phyloP scores from a whole-genome alignment of 2,329 filamentous ascomycete species.

The Hypomyces perniciosus region DNA sequence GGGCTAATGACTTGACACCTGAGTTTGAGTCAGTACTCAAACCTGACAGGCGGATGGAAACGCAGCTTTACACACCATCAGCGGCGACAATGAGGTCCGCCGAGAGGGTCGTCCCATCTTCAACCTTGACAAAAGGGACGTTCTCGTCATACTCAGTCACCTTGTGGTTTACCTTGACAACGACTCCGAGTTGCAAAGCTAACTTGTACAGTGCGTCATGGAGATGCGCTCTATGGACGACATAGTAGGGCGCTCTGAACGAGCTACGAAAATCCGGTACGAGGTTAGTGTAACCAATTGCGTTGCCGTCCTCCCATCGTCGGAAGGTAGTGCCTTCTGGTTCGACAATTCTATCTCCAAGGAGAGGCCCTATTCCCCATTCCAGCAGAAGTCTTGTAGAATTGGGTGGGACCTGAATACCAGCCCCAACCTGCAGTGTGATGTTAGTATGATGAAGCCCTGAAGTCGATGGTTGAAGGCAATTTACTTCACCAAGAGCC shows the following conservation, averaged over 20 bases:
- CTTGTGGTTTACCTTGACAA: slow-evolving; percentile 20
- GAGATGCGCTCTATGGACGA: slow-evolving; percentile 32
- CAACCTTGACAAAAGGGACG: slow-evolving; percentile 16
- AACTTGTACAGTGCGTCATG: slow-evolving; percentile 25
- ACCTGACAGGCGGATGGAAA: not conserved
- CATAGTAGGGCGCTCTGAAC: slow-evolving; percentile 27
- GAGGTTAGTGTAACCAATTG: slow-evolving; percentile 26
- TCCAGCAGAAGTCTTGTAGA: slow-evolving; percentile 24
- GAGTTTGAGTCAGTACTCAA: not conserved
- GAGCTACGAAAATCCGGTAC: slow-evolving; percentile 21
- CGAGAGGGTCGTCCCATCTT: slow-evolving; percentile 17
- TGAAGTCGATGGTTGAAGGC: not conserved
- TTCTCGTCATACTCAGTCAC: slow-evolving; percentile 20
- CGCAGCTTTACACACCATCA: slow-evolving; percentile 22
- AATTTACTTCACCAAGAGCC: slow-evolving; percentile 32
- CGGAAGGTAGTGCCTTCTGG: slow-evolving; percentile 24
- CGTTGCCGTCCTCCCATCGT: slow-evolving; percentile 23
- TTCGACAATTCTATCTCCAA: slow-evolving; percentile 16
- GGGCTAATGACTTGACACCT: slow-evolving; percentile 8
- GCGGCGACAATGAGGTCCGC: slow-evolving; percentile 32
- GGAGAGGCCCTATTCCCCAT: slow-evolving; percentile 23
- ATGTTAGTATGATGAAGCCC: not conserved
- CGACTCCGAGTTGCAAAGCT: slow-evolving; percentile 22
- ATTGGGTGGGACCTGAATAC: slow-evolving; percentile 30
- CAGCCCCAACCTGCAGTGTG: slow-evolving; percentile 22